Base-by-base conservation (phyloP, 1,139 yeast species). In the Taphrina sp. region DNA sequence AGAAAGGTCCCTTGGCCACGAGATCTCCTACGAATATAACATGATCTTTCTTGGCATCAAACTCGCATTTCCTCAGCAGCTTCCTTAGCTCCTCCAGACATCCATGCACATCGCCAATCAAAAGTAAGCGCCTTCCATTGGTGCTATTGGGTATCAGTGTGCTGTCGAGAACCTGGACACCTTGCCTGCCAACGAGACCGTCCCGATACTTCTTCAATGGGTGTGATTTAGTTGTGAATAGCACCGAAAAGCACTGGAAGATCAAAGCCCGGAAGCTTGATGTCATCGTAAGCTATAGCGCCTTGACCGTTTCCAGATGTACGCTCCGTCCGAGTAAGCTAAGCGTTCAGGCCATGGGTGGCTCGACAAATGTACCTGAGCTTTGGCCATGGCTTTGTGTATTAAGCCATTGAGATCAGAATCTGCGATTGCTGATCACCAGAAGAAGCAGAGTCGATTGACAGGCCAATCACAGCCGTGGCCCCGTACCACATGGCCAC, bases 81-180 rank as follows among this genome's bases (percentile, higher is more conserved):
- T 74, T 70, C 58, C 68, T 66, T 58, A 89, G 72, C 64, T 80
- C 79, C 2, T 71, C 70, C 62, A 75, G 79, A 64, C 83, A 82
- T 1, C 96, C 97, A 69, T 90, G 97, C 23, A 90, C 79, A 68
- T 90, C 97, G 2, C 97, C 97, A 31, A 90, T 75, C 57, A 89
- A 67, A 14, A 90, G 74, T 29, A 85, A 66, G 61, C 92, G 73
- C 52, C 66, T 64, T 2, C 56, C 61, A 10, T 61, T 60, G 20
- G 28, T 16, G 2, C 38, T 19, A 16, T 47, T 39, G 5, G 60
- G 62, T n/a, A 58, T 35, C 3, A 57, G 56, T 5, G 46, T 10
- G 10, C n/a, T 16, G 26, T 38, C 45, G 17, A 49, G 46, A n/a
- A 23, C 16, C 19, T 22, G 20, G 26, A 49, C 39, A 17, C 54